A percentile compares a stretch with the other conserved stretches of the same genome.
Conservation (phyloP, 768 basidiomycete species). For the Dentipellis fragilis region DNA sequence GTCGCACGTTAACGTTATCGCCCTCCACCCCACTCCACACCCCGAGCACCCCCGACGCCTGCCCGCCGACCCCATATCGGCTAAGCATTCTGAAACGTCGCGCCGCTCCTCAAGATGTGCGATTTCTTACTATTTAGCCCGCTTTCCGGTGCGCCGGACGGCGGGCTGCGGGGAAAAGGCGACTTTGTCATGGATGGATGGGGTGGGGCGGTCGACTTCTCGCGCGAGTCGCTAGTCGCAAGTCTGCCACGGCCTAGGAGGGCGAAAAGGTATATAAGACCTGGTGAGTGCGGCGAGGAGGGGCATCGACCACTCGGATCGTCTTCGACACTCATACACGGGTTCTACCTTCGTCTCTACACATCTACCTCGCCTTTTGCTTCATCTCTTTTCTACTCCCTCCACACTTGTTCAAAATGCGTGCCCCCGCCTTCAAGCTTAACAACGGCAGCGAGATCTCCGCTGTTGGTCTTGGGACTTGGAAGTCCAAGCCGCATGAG, state of each 20-base stretch:
- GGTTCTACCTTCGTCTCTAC: neutral
- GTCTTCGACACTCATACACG: neutral
- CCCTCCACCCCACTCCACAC: no score
- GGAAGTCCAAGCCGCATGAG: conserved; percentile 69
- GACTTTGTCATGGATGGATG: neutral
- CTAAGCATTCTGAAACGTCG: neutral
- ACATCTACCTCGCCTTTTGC: neutral
- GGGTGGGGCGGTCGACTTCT: neutral
- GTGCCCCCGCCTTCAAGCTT: neutral
- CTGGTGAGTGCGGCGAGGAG: neutral
- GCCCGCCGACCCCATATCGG: neutral
- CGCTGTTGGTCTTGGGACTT: conserved; percentile 31
- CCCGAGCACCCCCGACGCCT: no score
- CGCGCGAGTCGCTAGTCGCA: neutral
- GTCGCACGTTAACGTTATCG: no score
- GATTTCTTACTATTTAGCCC: neutral
- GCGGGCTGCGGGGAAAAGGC: no score
- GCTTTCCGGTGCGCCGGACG: neutral
- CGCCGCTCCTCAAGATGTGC: neutral
- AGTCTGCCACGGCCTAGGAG: neutral
- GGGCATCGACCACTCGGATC: neutral
- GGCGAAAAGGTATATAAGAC: neutral
- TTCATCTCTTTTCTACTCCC: neutral
- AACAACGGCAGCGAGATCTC: conserved; percentile 3
- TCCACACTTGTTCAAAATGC: neutral